Evolutionary conservation across 1,284 basidiomycete genomes (phyloP).

Genomic region (Amylostereum areolatum): DNA sequence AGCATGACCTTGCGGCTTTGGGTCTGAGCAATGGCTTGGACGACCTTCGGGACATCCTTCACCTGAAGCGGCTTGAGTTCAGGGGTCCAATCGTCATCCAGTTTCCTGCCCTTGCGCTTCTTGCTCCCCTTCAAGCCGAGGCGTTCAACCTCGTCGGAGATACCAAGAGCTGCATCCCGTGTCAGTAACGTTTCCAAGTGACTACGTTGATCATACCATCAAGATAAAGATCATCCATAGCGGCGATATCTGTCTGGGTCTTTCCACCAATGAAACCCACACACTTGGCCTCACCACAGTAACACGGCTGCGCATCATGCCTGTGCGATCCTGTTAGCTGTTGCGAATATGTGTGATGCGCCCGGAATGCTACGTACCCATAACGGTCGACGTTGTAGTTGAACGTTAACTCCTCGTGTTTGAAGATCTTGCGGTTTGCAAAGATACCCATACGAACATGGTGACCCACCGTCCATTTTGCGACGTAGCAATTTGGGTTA

Average conservation of each 20-base stretch:
- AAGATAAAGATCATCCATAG: slow-evolving; percentile 93
- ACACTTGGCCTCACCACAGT: slow-evolving; percentile 95
- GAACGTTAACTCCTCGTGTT: slow-evolving; percentile 94
- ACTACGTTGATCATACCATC: slow-evolving; percentile 58
- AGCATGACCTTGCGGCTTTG: slow-evolving; percentile 78
- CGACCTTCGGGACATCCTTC: slow-evolving; percentile 85
- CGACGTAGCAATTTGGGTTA: slow-evolving; percentile 98
- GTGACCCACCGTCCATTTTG: slow-evolving; percentile 94
- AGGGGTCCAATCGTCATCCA: slow-evolving; percentile 91
- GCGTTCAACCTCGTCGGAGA: slow-evolving; percentile 83
- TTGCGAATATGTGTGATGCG: background rate
- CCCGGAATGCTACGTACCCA: slow-evolving; percentile 55
- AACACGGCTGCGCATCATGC: slow-evolving; percentile 93
- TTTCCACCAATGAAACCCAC: slow-evolving; percentile 97
- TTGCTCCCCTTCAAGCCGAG: slow-evolving; percentile 81
- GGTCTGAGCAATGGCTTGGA: slow-evolving; percentile 89
- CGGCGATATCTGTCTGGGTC: slow-evolving; percentile 93
- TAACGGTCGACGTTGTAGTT: slow-evolving; percentile 99
- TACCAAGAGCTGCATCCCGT: slow-evolving; percentile 74
- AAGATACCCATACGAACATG: slow-evolving; percentile 98
- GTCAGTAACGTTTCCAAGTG: no score
- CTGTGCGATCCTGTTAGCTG: slow-evolving; percentile 31
- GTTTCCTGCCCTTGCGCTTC: slow-evolving; percentile 87
- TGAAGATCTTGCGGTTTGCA: slow-evolving; percentile 76
- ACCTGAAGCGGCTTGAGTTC: slow-evolving; percentile 70